phyloP scores from a whole-genome alignment of 352 stramenopile species.

The Phytophthora sp. region DNA sequence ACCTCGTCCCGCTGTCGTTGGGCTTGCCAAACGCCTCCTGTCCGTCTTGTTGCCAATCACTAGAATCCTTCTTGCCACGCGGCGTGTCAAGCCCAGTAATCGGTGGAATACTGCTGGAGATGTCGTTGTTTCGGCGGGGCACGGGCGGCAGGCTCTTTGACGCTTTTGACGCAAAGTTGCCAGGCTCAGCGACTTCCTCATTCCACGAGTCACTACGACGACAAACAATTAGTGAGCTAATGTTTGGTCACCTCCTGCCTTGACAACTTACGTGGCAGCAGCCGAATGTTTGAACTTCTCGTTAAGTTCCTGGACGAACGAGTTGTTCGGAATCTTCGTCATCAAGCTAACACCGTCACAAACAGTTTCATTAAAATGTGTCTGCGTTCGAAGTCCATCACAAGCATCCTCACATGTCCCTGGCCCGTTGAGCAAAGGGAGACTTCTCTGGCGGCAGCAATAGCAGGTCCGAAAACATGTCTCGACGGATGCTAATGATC shows the following conservation, averaged over 20 bases:
- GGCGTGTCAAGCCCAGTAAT: conserved; percentile 36
- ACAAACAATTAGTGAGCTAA: neutral
- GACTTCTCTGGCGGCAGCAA: conserved; percentile 70
- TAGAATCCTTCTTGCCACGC: conserved; percentile 15
- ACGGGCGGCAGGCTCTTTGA: conserved; percentile 3
- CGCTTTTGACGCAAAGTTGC: conserved; percentile 15
- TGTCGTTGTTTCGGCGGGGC: conserved; percentile 16
- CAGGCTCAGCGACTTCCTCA: conserved; percentile 12
- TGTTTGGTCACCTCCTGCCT: no score
- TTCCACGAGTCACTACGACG: conserved; percentile 60
- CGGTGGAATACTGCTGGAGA: conserved; percentile 25
- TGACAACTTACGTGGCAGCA: conserved; percentile 55
- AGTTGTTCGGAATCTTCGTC: conserved; percentile 49
- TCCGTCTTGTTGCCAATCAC: conserved; percentile 7
- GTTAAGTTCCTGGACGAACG: conserved; percentile 60
- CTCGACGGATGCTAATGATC: conserved; percentile 68
- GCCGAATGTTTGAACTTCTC: conserved; percentile 54
- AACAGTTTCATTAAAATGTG: neutral
- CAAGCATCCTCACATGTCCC: conserved; percentile 49
- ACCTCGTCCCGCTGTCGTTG: conserved; percentile 23
- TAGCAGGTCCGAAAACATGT: conserved; percentile 74
- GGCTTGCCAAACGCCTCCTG: conserved; percentile 28
- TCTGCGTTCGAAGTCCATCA: neutral
- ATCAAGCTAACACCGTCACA: conserved; percentile 38
- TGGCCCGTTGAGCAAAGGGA: conserved; percentile 59